phyloP scores from a whole-genome alignment of 2,329 filamentous ascomycete genomes.

The Pseudopyricularia javanii region DNA sequence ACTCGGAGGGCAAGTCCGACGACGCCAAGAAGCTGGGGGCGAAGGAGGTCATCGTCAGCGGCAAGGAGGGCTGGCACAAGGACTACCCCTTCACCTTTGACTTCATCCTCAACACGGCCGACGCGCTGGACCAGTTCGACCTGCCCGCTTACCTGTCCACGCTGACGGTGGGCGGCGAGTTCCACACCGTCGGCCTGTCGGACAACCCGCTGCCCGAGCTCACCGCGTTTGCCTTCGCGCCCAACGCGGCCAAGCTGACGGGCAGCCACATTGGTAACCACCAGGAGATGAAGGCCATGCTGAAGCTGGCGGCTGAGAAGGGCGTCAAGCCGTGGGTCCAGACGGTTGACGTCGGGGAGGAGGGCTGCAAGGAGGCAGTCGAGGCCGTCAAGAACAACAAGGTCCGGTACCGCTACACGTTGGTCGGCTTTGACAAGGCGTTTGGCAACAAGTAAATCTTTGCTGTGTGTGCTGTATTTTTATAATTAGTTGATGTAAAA shows the following conservation, averaged over 20 bases:
- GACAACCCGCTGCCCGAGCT: constrained; percentile 33
- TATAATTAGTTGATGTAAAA: neutral
- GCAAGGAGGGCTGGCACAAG: constrained; percentile 47
- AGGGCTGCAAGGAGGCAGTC: constrained; percentile 55
- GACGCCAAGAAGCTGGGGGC: constrained; percentile 53
- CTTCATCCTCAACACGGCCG: constrained; percentile 36
- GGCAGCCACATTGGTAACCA: constrained; percentile 49
- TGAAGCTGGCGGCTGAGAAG: constrained; percentile 41
- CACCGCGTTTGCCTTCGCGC: constrained; percentile 26
- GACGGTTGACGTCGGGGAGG: constrained; percentile 3
- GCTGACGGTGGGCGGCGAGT: constrained; percentile 38
- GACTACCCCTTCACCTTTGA: constrained; percentile 37
- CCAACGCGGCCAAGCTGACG: constrained; percentile 22
- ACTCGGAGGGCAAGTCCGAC: constrained; percentile 42
- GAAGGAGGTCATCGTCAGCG: constrained; percentile 34
- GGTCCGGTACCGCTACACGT: constrained; percentile 59
- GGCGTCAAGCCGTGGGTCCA: constrained; percentile 3
- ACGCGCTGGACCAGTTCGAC: constrained; percentile 41
- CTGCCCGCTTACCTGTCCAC: constrained; percentile 36
- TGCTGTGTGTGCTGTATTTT: neutral
- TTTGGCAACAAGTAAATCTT: constrained; percentile 23
- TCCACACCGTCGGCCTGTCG: constrained; percentile 46
- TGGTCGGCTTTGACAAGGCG: constrained; percentile 55
- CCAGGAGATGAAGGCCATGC: constrained; percentile 44
- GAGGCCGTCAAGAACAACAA: constrained; percentile 58